Conservation (phyloP, 495 filamentous ascomycete genomes). For the Penicillium lagena region DNA sequence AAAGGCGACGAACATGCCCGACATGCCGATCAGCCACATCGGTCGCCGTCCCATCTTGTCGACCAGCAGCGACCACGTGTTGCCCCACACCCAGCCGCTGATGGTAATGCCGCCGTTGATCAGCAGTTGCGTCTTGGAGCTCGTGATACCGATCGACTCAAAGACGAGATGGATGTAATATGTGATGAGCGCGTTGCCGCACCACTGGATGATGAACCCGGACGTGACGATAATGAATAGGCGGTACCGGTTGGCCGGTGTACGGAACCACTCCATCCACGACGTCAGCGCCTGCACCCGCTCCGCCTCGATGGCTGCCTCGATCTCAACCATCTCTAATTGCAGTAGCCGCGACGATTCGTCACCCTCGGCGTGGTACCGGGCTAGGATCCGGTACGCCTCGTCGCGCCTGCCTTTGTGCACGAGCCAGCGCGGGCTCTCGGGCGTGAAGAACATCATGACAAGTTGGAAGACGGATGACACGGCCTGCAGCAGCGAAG, state of each 20-base stretch:
- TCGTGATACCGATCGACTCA: slow-evolving; percentile 35
- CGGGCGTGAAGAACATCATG: slow-evolving; percentile 44
- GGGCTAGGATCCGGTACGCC: slow-evolving; percentile 48
- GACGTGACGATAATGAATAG: slow-evolving; percentile 51
- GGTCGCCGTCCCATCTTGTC: slow-evolving; percentile 45
- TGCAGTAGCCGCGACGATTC: slow-evolving; percentile 46
- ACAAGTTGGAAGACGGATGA: slow-evolving; percentile 23
- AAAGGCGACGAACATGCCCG: no score
- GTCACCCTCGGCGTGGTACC: slow-evolving; percentile 58
- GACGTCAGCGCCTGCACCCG: slow-evolving; percentile 44
- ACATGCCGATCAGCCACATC: slow-evolving; percentile 48
- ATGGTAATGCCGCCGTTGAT: slow-evolving; percentile 55
- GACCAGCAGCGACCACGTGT: slow-evolving; percentile 46
- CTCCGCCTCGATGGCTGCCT: slow-evolving; percentile 51
- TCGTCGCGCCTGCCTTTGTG: slow-evolving; percentile 53
- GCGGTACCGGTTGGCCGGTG: slow-evolving; percentile 49
- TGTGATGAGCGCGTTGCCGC: slow-evolving; percentile 58
- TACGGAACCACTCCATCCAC: slow-evolving; percentile 50
- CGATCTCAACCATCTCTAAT: slow-evolving; percentile 57
- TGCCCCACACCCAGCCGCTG: slow-evolving; percentile 49
- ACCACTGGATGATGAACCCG: slow-evolving; percentile 60
- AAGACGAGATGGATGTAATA: slow-evolving; percentile 7
- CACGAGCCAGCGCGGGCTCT: slow-evolving; percentile 55
- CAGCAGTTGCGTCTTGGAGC: slow-evolving; percentile 43
- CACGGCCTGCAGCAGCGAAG: slow-evolving; percentile 50